Base-by-base conservation (phyloP, 129 eudicot genomes). In the Artemisia tridentata region DNA sequence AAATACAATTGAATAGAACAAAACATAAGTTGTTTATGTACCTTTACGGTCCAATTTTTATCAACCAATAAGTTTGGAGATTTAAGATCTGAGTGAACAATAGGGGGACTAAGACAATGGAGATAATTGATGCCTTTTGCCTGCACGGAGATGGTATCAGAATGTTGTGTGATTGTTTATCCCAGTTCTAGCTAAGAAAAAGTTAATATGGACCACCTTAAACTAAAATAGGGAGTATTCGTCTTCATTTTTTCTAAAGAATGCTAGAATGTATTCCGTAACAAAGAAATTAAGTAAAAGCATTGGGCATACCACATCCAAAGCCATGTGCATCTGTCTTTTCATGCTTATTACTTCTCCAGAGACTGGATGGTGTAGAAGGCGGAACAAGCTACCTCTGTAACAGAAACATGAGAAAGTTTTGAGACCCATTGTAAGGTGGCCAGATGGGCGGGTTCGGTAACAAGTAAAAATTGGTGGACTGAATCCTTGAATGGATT, bases 41-140 rank as follows among this genome's bases (percentile, higher is more conserved):
- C 98, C 90, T 93, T 93, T 11, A 93, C 97, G n/a, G 87, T 88
- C 95, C 96, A 93, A 74, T 89, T 90, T 75, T 86, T 89, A 79
- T 93, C 99, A 55, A 93, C 99, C 83, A 93, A 77, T 72, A 93
- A 74, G 72, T 93, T 93, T 47, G 96, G 99, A 62, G 99, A 87
- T 77, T 93, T 93, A 14, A 93, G 91, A 77, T 93, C 99, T 87
- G 96, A 84, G 73, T 93, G 99, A 50, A 93, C 99, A 18, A 93
- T 81, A 16, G 99, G 93, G 20, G 99, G 99, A 67, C 38, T 83
- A 67, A 80, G 96, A 59, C 86, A 76, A 75, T 93, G 99, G 76
- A 93, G 96, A 72, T 93, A 93, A 75, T 93, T 93, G 65, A 93
- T 82, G 48, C 96, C 99, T 80, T 93, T 93, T 47, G 96, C 99